These are phyloP conservation scores for Fusarium sp. DNA, from an alignment of 2,329 filamentous ascomycete genomes.

Conservation along the genomic window DNA sequence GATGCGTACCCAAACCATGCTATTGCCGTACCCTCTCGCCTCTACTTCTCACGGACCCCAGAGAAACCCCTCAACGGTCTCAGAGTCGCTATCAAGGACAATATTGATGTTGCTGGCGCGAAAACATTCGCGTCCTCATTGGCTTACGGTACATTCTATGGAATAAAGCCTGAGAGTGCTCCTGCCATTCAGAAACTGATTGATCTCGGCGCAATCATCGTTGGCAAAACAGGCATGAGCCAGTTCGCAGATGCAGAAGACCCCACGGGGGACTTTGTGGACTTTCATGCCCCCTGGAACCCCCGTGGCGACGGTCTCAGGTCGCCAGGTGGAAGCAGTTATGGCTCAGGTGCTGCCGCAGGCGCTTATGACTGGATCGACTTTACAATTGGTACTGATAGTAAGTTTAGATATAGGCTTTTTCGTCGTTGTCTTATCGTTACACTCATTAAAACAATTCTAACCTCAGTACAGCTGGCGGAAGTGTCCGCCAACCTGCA, in stretches of 20 bases:
- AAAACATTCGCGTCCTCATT: not conserved
- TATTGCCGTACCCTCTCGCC: not conserved
- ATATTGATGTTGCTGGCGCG: not conserved
- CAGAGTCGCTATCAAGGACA: not conserved
- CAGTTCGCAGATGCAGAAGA: not conserved
- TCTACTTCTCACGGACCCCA: not conserved
- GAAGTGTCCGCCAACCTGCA: too few species aligned
- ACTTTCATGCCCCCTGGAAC: not conserved
- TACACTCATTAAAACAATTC: too few species aligned
- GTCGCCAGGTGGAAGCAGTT: not conserved
- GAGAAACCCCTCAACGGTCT: not conserved
- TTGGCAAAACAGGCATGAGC: not conserved
- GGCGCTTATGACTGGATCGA: constrained; percentile 4
- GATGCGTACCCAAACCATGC: not conserved
- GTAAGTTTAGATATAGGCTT: too few species aligned
- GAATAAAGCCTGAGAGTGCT: not conserved
- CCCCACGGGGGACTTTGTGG: not conserved
- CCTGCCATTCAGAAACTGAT: not conserved
- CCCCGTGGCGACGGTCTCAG: constrained; percentile 1
- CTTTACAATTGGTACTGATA: not conserved
- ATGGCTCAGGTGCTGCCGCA: not conserved
- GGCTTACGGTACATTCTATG: not conserved
- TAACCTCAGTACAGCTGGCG: too few species aligned
- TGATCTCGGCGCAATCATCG: not conserved
- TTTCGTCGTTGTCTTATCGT: too few species aligned